Percentiles rank a stretch among this genome's conserved stretches.
Conservation (phyloP, 805 yeast genomes). For the Barnettozyma siamensis region DNA sequence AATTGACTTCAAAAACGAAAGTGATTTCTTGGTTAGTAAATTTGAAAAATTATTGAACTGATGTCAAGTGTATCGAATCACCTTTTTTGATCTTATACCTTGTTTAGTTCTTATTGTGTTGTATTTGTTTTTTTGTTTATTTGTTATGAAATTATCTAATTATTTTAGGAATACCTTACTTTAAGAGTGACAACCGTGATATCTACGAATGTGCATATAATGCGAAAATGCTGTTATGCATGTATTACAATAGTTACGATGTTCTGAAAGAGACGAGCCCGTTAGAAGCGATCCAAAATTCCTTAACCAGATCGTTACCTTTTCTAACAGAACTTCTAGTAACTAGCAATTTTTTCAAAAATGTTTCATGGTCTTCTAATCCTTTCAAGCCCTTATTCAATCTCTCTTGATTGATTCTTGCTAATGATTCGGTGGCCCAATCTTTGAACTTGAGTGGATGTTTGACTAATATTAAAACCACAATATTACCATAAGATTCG, state of each 20-base stretch:
- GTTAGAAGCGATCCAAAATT: conserved; percentile 60
- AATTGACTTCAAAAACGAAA: conserved; percentile 54
- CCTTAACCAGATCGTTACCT: conserved; percentile 51
- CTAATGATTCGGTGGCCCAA: conserved; percentile 39
- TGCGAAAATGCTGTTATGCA: not conserved
- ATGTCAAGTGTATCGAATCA: not conserved
- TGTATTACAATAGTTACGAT: no score
- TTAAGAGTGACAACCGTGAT: no score
- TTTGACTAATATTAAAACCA: conserved; percentile 44
- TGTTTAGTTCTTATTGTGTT: not conserved
- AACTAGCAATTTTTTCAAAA: conserved; percentile 49
- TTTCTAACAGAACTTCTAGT: conserved; percentile 59
- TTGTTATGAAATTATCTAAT: no score
- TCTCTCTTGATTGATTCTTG: conserved; percentile 26
- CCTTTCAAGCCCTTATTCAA: conserved; percentile 19
- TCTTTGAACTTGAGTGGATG: conserved; percentile 41
- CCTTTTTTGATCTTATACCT: no score
- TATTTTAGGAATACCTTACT: no score
- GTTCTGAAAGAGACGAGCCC: conserved; percentile 36
- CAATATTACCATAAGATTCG: conserved; percentile 48
- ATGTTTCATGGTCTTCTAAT: conserved; percentile 32
- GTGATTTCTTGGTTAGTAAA: conserved; percentile 45
- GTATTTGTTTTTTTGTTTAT: not conserved
- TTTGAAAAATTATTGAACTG: conserved; percentile 20
- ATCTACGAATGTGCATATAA: no score